Percentiles rank a stretch among this genome's conserved stretches.
These are phyloP conservation scores for Candida andamanensis DNA, from an alignment of 805 yeast genomes.

Conservation along the genomic window DNA sequence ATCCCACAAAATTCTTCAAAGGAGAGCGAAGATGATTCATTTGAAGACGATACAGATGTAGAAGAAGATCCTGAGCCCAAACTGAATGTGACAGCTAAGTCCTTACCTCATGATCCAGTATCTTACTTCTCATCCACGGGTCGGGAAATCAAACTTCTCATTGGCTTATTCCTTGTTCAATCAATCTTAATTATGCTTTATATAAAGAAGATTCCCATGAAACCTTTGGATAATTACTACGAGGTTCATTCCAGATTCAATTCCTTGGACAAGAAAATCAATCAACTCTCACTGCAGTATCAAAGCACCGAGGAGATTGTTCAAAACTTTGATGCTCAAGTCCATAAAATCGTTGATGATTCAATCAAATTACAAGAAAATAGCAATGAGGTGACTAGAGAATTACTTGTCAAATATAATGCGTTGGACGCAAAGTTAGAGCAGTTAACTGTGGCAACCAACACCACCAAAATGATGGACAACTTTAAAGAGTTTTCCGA, in stretches of 20 bases:
- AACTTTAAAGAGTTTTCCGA: too few species aligned
- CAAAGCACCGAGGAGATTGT: constrained; percentile 2
- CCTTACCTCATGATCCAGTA: too few species aligned
- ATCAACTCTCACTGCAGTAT: not conserved
- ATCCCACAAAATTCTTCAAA: too few species aligned
- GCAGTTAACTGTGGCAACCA: constrained; percentile 1
- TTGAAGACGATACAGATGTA: too few species aligned
- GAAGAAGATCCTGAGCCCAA: too few species aligned
- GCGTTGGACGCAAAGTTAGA: constrained; percentile 7
- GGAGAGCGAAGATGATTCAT: too few species aligned
- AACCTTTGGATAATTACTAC: constrained; percentile 7
- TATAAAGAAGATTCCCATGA: too few species aligned
- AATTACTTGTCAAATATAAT: constrained; percentile 7
- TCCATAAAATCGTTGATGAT: not conserved
- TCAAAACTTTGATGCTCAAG: not conserved
- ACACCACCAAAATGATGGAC: not conserved
- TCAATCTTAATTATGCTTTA: too few species aligned
- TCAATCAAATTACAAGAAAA: constrained; percentile 3
- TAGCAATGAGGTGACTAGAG: constrained; percentile 4
- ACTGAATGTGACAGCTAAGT: too few species aligned
- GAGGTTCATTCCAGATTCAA: constrained; percentile 13
- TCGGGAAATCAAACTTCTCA: too few species aligned
- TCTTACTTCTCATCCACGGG: too few species aligned
- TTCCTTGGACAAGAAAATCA: constrained; percentile 9
- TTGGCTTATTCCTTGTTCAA: too few species aligned